Conservation (phyloP, 1,284 basidiomycete genomes). For the Pholiota adiposa region DNA sequence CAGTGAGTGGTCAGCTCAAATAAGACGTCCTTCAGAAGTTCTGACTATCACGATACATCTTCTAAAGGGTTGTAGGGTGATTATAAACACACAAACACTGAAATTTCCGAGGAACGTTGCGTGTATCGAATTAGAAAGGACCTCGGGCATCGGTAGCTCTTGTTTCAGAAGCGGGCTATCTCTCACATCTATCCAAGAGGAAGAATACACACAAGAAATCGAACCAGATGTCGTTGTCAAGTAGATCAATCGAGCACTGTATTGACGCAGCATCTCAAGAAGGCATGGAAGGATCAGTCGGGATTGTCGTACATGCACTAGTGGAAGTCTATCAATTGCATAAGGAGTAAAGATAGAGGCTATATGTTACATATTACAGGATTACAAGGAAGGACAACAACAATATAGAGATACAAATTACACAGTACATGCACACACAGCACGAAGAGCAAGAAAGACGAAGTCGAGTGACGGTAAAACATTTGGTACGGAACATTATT, state of each 20-base stretch:
- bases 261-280: too few relatives aligned
- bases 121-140: constrained; percentile 5
- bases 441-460: background rate
- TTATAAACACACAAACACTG: constrained; percentile 17
- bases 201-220: background rate
- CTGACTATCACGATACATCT: background rate
- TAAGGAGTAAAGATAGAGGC: background rate
- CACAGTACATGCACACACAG: background rate
- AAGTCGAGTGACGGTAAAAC: background rate
- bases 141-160: background rate
- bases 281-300: too few relatives aligned
- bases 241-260: background rate
- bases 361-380: background rate
- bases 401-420: background rate
- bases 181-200: background rate
- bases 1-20: constrained; percentile 4
- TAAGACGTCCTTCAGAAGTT: too few relatives aligned
- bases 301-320: too few relatives aligned
- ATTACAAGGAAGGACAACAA: background rate
- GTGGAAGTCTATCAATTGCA: background rate
- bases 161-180: background rate
- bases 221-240: background rate
- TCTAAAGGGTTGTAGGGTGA: constrained; percentile 14
- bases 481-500: background rate
- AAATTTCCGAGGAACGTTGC: constrained; percentile 2